Base-by-base conservation (phyloP, 169 alveolate genomes). In the Neospora caninum region DNA sequence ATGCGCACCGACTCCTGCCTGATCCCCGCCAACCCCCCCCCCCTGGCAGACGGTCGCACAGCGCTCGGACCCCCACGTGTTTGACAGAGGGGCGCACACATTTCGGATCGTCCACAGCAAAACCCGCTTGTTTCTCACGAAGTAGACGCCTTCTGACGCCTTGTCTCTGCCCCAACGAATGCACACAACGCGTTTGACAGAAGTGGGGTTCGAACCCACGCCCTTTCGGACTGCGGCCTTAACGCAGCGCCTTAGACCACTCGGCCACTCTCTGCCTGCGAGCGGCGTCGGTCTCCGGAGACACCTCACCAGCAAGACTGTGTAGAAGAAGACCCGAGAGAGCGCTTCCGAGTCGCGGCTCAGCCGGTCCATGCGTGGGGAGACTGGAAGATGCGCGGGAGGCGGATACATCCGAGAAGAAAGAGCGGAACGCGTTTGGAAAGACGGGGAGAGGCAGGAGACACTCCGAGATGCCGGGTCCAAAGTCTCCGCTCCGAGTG, bases 201-300 rank as follows among this genome's bases (percentile, higher is more conserved):
- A 98, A 96, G 99, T 98, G 99, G 99, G 99, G 99, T 99, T 99
- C 99, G 99, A 99, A 99, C 99, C 99, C 99, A 98, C 99, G 99
- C 99, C 99, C 99, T 98, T 98, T 95, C 99, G 99, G 99, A 99
- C 99, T 97, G 98, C 99, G 99, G 99, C 99, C 99, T 98, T 96
- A 98, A 99, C 99, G 99, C 98, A 97, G 99, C 99, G 99, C 99
- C 99, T 99, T 98, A 98, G 99, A 95, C 95, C 93, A 94, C 96
- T 94, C 96, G 94, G 96, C 96, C 96, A 94, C 80, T 64, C n/a
- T n/a, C 96, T 98, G 99, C 98, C 99, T 73, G 84, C 41, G 84
- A 36, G 42, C 39, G n/a, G n/a, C n/a, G n/a, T n/a, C n/a, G n/a
- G n/a, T 49, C 58, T 49, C 58, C 13, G 58, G 58, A 49, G 58